Conservation (phyloP, 2,329 filamentous ascomycete species). For the Plectosphaerella sp. region DNA sequence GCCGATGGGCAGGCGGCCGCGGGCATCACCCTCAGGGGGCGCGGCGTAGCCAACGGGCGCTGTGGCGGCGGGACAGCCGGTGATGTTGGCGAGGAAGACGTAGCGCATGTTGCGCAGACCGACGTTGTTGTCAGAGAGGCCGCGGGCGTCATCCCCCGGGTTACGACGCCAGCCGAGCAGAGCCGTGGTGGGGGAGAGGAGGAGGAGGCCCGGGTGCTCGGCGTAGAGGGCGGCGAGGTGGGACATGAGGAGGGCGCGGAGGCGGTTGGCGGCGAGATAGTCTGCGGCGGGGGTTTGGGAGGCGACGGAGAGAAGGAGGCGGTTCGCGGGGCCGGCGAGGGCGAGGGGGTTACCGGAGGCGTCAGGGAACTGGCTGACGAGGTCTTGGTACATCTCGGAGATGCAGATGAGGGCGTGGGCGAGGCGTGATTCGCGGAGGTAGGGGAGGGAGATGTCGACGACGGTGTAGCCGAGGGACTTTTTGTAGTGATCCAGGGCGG, state of each 20-base stretch:
- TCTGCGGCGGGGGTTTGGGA: conserved; percentile 63
- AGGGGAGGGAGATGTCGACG: conserved; percentile 62
- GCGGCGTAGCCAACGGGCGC: conserved; percentile 71
- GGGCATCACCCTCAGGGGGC: conserved; percentile 49
- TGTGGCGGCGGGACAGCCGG: conserved; percentile 70
- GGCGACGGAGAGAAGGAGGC: conserved; percentile 63
- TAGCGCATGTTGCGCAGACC: conserved; percentile 80
- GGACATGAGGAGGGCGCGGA: conserved; percentile 73
- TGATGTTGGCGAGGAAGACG: conserved; percentile 79
- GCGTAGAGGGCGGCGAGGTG: conserved; percentile 70
- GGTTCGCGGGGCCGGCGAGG: conserved; percentile 62
- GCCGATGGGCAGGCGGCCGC: conserved; percentile 48
- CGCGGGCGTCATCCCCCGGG: conserved; percentile 59
- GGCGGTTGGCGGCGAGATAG: conserved; percentile 65
- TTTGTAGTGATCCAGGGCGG: conserved; percentile 55
- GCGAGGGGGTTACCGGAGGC: conserved; percentile 45
- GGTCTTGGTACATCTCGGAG: conserved; percentile 55
- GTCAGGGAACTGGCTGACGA: conserved; percentile 32
- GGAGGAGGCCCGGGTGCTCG: conserved; percentile 67
- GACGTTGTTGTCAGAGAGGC: conserved; percentile 68
- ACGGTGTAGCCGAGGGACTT: conserved; percentile 42
- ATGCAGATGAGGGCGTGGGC: conserved; percentile 78
- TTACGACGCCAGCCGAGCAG: conserved; percentile 68
- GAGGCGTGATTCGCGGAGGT: conserved; percentile 65
- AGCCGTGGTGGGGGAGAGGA: conserved; percentile 75